phyloP scores from a whole-genome alignment of 1,284 basidiomycete species.

The Mycosarcoma maydis region DNA sequence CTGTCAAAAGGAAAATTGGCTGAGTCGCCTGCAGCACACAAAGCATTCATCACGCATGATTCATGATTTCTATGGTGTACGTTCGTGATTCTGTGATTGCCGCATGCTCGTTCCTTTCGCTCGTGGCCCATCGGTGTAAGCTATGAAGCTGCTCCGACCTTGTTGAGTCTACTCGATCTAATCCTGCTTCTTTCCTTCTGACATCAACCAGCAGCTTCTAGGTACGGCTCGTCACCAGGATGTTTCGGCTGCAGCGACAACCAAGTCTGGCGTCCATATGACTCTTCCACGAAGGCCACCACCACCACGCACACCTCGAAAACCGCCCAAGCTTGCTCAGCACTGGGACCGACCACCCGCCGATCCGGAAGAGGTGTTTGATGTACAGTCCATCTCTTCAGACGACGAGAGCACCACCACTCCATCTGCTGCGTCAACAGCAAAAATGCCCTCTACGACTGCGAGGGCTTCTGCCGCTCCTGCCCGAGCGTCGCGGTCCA shows the following conservation, averaged over 20 bases:
- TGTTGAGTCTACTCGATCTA: no score
- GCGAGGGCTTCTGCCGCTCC: slow-evolving; percentile 1
- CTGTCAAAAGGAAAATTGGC: background rate
- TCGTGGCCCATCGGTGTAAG: no score
- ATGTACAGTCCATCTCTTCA: slow-evolving; percentile 35
- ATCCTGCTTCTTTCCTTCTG: no score
- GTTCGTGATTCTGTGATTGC: no score
- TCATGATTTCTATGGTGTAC: no score
- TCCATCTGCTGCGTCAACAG: background rate
- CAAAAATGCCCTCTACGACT: slow-evolving; percentile 19
- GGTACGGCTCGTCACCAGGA: no score
- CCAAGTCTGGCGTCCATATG: slow-evolving; percentile 1
- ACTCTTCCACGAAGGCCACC: slow-evolving; percentile 10
- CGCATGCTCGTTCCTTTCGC: no score
- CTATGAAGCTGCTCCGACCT: no score
- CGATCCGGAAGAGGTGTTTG: slow-evolving; percentile 42
- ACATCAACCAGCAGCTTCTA: no score
- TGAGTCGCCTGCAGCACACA: slow-evolving; percentile 1
- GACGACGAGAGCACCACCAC: background rate
- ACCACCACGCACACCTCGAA: slow-evolving; percentile 18
- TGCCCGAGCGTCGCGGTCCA: slow-evolving; percentile 8
- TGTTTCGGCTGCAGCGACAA: background rate
- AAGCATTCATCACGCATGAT: no score
- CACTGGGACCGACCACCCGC: slow-evolving; percentile 26
- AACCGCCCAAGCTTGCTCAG: slow-evolving; percentile 23